phyloP scores from a whole-genome alignment of 495 filamentous ascomycete species.

The Chaetomium fimeti region DNA sequence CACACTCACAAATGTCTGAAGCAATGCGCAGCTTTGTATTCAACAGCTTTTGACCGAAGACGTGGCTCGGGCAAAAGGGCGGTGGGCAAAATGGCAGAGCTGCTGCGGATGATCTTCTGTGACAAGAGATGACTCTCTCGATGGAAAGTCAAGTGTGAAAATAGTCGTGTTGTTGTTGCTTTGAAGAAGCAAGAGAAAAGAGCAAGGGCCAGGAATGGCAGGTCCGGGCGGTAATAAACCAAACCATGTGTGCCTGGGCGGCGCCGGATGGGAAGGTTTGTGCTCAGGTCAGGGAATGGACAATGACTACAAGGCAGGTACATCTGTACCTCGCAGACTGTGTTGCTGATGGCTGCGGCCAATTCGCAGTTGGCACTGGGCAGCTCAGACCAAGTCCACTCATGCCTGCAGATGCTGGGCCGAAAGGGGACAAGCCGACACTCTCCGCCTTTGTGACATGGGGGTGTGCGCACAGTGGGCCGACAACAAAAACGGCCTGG shows the following conservation, averaged over 20 bases:
- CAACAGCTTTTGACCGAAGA: constrained; percentile 41
- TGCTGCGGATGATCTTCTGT: constrained; percentile 55
- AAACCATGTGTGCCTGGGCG: constrained; percentile 13
- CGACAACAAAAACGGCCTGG: background rate
- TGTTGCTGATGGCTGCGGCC: background rate
- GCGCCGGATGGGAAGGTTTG: constrained; percentile 15
- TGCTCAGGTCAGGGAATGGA: constrained; percentile 14
- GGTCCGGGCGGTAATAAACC: constrained; percentile 30
- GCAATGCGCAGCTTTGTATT: constrained; percentile 34
- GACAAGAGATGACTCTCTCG: constrained; percentile 53
- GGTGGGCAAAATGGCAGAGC: constrained; percentile 45
- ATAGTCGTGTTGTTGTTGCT: constrained; percentile 47
- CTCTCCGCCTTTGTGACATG: constrained; percentile 4
- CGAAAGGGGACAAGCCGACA: background rate
- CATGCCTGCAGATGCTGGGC: background rate
- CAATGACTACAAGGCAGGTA: constrained; percentile 9
- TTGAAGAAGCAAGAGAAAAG: constrained; percentile 37
- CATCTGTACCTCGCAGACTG: constrained; percentile 4
- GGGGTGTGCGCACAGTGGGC: background rate
- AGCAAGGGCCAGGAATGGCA: constrained; percentile 26
- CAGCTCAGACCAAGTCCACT: background rate
- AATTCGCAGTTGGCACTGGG: constrained; percentile 16
- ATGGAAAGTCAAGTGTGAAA: constrained; percentile 41
- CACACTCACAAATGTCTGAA: constrained; percentile 30
- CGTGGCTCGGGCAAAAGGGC: constrained; percentile 37